Evolutionary conservation across 352 stramenopile genomes (phyloP).

Genomic region (Phytophthora brassicae): DNA sequence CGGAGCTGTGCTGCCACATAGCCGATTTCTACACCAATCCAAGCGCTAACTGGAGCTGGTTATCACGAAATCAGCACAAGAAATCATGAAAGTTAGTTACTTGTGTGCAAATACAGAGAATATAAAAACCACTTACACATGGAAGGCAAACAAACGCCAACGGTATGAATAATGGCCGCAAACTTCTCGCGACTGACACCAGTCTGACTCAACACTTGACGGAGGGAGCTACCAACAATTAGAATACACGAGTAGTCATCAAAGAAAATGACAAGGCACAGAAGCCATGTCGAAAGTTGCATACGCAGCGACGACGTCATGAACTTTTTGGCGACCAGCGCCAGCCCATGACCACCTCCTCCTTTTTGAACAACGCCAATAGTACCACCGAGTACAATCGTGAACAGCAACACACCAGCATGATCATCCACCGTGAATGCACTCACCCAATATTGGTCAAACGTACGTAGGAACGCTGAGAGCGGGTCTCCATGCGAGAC

Average conservation of each 20-base stretch:
- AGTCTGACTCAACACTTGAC: constrained; percentile 78
- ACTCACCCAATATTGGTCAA: constrained; percentile 88
- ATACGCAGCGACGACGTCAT: constrained; percentile 84
- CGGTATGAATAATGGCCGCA: constrained; percentile 87
- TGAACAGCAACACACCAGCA: constrained; percentile 87
- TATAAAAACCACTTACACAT: constrained; percentile 57
- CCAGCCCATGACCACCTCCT: constrained; percentile 83
- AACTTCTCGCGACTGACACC: constrained; percentile 89
- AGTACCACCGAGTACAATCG: constrained; percentile 83
- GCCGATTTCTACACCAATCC: constrained; percentile 90
- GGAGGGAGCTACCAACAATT: constrained; percentile 88
- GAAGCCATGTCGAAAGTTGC: constrained; percentile 81
- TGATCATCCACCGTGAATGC: constrained; percentile 84
- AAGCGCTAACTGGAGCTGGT: constrained; percentile 82
- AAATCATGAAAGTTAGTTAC: background rate
- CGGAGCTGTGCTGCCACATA: constrained; percentile 81
- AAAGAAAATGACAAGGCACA: constrained; percentile 91
- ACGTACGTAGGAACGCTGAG: constrained; percentile 76
- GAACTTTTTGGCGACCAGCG: constrained; percentile 74
- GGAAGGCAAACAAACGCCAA: constrained; percentile 85
- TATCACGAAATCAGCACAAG: background rate
- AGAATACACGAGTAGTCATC: constrained; percentile 93
- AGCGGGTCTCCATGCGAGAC: constrained; percentile 77
- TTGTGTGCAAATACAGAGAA: background rate
- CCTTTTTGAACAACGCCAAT: constrained; percentile 90